Base-by-base conservation (phyloP, 352 stramenopile genomes). In the Albugo laibachii region DNA sequence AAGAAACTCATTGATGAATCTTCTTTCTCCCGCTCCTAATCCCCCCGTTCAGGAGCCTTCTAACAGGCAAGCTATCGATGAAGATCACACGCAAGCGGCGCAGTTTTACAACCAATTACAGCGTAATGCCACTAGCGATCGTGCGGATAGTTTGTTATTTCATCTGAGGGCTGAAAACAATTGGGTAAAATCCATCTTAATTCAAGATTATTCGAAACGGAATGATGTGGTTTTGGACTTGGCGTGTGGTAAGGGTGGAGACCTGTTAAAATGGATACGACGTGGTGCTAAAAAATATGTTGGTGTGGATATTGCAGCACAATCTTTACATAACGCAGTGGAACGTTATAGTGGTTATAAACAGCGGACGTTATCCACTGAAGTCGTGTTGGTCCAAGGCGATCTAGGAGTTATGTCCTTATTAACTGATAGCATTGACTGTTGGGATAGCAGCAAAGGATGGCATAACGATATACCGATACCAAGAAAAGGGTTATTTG, bases 151-250 rank as follows among this genome's bases (percentile, higher is more conserved):
- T 52, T 66, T 88, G 47, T 73, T 98, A 14, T 98, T 96, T 61
- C 95, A 99, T 65, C 95, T 98, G 80, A 76, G 93, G 34, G 73
- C 83, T 19, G 92, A 98, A 56, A 99, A 99, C 70, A 97, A 97
- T 61, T 99, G 93, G 93, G 86, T 98, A 31, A 99, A 99, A 61
- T 91, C 86, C 14, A 92, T 93, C 13, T 73, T 97, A 55, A 96
- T 97, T 56, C 80, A 82, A 52, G 86, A 97, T 52, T 83, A 66
- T 49, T 79, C 74, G 11, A 62, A 72, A 48, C 73, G 62, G 12
- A 72, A 83, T 39, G 66, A 98, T 20, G 62, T 78, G 19, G 83
- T 99, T 21, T 61, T 99, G 46, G 95, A 99, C 59, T 78, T 99
- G 21, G 95, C 92, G 5, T 99, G 94, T 58, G 95, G 95, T 14